These are phyloP conservation scores for Bidens hawaiensis DNA, from an alignment of 140 eudicot species.

Conservation along the genomic window DNA sequence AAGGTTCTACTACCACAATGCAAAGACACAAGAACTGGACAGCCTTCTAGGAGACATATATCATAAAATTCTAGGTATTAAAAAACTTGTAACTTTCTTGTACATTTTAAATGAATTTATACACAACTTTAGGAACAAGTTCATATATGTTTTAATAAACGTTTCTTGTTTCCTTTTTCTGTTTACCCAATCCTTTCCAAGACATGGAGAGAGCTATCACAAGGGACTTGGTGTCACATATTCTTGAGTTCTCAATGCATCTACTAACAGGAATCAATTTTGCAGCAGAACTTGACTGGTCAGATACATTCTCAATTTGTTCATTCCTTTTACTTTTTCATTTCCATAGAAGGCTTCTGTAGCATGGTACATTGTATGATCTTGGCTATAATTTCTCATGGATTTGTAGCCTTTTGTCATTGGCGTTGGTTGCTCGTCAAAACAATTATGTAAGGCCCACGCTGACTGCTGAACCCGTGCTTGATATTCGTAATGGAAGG, in stretches of 20 bases:
- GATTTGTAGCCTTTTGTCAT: constrained; percentile 53
- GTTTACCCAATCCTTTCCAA: constrained; percentile 14
- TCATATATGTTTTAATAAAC: neutral
- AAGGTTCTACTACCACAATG: constrained; percentile 70
- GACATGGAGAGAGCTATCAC: constrained; percentile 97
- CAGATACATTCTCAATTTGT: neutral
- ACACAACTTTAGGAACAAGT: neutral
- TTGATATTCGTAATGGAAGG: constrained; percentile 93
- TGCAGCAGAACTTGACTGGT: constrained; percentile 97
- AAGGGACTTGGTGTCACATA: constrained; percentile 76
- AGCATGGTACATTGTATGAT: neutral
- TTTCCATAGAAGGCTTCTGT: neutral
- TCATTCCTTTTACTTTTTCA: neutral
- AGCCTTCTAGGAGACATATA: constrained; percentile 82
- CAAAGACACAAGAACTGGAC: constrained; percentile 82
- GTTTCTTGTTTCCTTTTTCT: neutral
- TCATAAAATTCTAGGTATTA: constrained; percentile 86
- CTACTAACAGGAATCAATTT: constrained; percentile 69
- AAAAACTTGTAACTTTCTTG: neutral
- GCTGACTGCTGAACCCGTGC: constrained; percentile 63
- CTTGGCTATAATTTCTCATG: constrained; percentile 8
- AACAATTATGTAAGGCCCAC: constrained; percentile 83
- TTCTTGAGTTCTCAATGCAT: constrained; percentile 60
- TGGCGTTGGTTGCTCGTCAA: constrained; percentile 91
- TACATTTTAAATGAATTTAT: neutral